phyloP scores from a whole-genome alignment of 768 basidiomycete genomes.

The Suillus lakei region DNA sequence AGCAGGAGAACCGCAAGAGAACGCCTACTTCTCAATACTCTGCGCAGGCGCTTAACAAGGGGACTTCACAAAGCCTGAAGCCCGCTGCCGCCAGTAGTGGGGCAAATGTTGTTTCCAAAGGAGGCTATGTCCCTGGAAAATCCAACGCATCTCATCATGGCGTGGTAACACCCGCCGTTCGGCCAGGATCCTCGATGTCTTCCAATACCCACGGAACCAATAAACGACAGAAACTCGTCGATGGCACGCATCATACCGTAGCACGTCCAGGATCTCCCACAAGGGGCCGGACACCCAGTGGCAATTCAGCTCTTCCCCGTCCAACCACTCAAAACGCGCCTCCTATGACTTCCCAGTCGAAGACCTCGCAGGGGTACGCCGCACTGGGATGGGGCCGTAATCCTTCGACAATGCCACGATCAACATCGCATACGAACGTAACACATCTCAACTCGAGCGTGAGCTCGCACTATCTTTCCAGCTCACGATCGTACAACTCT shows the following conservation, averaged over 20 bases:
- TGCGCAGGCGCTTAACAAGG: conserved; percentile 30
- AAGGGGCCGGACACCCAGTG: conserved; percentile 34
- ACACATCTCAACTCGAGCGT: conserved; percentile 12
- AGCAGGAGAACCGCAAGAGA: conserved; percentile 81
- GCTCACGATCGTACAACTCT: conserved; percentile 1
- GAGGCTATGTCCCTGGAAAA: conserved; percentile 36
- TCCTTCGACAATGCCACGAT: conserved; percentile 38
- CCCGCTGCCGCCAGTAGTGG: conserved; percentile 16
- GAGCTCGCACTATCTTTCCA: neutral
- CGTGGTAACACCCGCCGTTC: conserved; percentile 66
- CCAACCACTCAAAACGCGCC: conserved; percentile 8
- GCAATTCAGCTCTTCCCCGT: conserved; percentile 20
- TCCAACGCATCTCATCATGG: conserved; percentile 29
- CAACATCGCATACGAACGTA: conserved; percentile 27
- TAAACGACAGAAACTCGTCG: conserved; percentile 65
- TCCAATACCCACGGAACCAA: conserved; percentile 53
- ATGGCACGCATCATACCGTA: conserved; percentile 32
- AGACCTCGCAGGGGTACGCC: conserved; percentile 29
- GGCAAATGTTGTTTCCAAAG: conserved; percentile 12
- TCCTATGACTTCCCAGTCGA: conserved; percentile 24
- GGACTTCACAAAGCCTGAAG: conserved; percentile 34
- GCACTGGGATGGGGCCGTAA: conserved; percentile 40
- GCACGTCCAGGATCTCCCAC: conserved; percentile 29
- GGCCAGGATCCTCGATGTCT: conserved; percentile 46
- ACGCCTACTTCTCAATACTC: conserved; percentile 41